Percentiles rank a stretch among this genome's conserved stretches.
Conservation (phyloP, 2,329 filamentous ascomycete species). For the Talaromyces amestolkiae region DNA sequence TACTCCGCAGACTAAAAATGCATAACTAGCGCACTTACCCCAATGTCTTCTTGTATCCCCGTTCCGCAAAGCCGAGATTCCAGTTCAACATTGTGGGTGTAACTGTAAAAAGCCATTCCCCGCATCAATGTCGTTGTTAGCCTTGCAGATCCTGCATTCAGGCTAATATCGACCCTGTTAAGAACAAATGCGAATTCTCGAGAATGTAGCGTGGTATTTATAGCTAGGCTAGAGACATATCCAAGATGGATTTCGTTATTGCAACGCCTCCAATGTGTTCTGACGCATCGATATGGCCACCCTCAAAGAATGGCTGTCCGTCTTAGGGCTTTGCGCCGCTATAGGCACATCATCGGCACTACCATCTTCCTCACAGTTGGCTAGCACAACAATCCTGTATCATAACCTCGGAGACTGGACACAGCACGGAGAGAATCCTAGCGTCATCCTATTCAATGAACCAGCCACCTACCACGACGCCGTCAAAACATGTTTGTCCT, state of each 20-base stretch:
- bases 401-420: conserved; percentile 17
- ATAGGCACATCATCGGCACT: neutral
- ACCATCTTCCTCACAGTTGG: neutral
- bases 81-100: neutral
- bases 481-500: conserved; percentile 10
- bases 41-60: neutral
- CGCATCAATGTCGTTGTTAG: neutral
- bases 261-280: neutral
- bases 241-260: neutral
- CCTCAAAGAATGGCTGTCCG: neutral
- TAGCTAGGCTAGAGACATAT: neutral
- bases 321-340: conserved; percentile 9
- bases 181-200: neutral
- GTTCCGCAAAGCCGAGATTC: neutral
- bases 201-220: neutral
- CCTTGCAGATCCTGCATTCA: neutral
- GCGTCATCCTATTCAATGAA: conserved; percentile 13
- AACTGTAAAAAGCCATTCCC: neutral
- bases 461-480: conserved; percentile 8
- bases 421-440: conserved; percentile 10
- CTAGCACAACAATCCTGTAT: conserved; percentile 13
- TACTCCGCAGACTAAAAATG: neutral
- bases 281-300: neutral
- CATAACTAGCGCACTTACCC: neutral
- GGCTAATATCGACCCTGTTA: neutral